Evolutionary conservation across 805 yeast species (phyloP).

Genomic region (Tetrapisispora phaffii): DNA sequence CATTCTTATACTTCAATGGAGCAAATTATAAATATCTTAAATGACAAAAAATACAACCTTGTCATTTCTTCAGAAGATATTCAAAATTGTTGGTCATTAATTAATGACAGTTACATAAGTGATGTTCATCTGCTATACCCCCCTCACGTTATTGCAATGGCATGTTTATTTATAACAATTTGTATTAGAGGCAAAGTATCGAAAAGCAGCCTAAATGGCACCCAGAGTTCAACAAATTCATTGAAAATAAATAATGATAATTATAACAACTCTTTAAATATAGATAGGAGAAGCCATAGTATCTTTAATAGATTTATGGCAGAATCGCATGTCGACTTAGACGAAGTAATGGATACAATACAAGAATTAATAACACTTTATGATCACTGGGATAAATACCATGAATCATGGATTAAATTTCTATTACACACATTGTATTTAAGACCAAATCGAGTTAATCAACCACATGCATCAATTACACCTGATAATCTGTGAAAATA

Average conservation of each 20-base stretch:
- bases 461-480: neutral
- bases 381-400: conserved; percentile 79
- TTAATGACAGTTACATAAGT: conserved; percentile 83
- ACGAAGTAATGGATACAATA: conserved; percentile 67
- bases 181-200: conserved; percentile 14
- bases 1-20: conserved; percentile 63
- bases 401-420: conserved; percentile 48
- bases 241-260: neutral
- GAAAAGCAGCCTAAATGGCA: neutral
- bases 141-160: conserved; percentile 79
- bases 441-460: conserved; percentile 6
- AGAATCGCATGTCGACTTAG: conserved; percentile 63
- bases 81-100: conserved; percentile 80
- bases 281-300: conserved; percentile 10
- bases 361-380: conserved; percentile 78
- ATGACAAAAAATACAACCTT: conserved; percentile 22
- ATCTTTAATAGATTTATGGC: conserved; percentile 45
- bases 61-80: conserved; percentile 51
- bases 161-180: conserved; percentile 71
- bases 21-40: conserved; percentile 40
- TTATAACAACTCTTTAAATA: neutral
- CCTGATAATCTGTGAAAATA: neutral
- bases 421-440: conserved; percentile 26
- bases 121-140: conserved; percentile 77
- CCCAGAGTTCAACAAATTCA: neutral